Conservation (phyloP, 2,329 filamentous ascomycete genomes). For the Colletotrichum sansevieriae region DNA sequence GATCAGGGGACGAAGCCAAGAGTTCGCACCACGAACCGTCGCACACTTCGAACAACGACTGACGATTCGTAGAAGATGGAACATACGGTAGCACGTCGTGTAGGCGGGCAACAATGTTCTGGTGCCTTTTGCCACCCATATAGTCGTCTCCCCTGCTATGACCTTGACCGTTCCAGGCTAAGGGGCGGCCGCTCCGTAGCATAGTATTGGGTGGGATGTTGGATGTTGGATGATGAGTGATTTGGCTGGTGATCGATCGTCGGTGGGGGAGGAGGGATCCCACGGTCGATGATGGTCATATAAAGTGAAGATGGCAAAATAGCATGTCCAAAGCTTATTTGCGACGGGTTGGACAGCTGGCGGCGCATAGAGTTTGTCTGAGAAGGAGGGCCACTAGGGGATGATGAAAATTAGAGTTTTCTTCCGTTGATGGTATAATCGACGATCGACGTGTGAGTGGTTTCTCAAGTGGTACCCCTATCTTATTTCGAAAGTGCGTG, state of each 20-base stretch:
- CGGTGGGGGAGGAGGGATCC: background rate
- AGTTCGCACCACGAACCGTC: no score
- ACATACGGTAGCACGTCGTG: background rate
- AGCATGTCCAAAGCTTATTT: constrained; percentile 29
- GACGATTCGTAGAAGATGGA: no score
- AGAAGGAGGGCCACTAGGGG: background rate
- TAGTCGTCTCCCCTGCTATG: background rate
- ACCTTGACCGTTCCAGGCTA: constrained; percentile 2
- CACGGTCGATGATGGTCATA: constrained; percentile 2
- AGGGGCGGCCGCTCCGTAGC: constrained; percentile 22
- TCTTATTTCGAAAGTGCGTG: no score
- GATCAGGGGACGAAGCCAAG: background rate
- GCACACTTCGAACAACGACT: no score
- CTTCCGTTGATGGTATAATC: background rate
- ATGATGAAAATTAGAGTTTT: background rate
- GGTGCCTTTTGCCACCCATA: no score
- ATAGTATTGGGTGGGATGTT: background rate
- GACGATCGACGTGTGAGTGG: constrained; percentile 9
- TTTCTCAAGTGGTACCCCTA: background rate
- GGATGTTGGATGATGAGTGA: background rate
- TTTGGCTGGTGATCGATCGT: constrained; percentile 13
- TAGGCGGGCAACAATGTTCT: background rate
- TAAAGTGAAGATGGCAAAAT: constrained; percentile 13
- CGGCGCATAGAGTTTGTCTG: background rate
- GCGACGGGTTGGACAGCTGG: constrained; percentile 25